Evolutionary conservation across 176 grass and related monocot genomes (phyloP), one percentile per base, ranked within the genome.

Genomic region (Zoysia japonica): DNA sequence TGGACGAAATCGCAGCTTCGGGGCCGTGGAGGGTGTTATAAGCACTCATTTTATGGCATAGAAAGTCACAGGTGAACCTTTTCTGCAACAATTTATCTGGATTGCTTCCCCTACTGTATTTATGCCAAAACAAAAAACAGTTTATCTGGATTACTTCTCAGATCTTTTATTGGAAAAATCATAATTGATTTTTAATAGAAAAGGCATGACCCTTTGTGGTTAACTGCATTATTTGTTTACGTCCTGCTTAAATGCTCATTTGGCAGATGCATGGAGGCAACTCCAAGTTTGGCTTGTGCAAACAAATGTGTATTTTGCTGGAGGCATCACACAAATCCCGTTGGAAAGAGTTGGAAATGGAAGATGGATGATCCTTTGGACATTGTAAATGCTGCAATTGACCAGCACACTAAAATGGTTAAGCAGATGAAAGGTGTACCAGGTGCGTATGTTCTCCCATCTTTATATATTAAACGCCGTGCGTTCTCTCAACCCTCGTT

Each of bases 301-400:
- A 98, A 98, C 87, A 98, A 98, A 81, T 98, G 96, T 90, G 95
- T 98, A 43, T 98, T 98, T 76, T 98, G 96, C 80, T 98, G 96
- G 96, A 94, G 96, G 52, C 96, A 98, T 88, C 96, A 98, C 74
- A 93, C 96, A 73, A 98, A 98, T 91, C 96, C 92, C 78, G 96
- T 98, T 76, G 96, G 88, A 51, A 98, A 94, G 88, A 98, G 86
- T 74, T 98, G 96, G 96, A 88, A 80, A 63, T 98, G 96, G 92
- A 94, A 98, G 72, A 98, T 98, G 92, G 92, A 98, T 49, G 78
- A 94, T 89, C 92, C 96, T 66, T 80, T 98, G 16, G 92, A 93
- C 41, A 95, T 95, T 72, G 92, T 98, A 35, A 85, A 94, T 87
- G 74, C 67, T 77, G 92, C 90, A 69, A 85, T 98, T 72, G 92